Evolutionary conservation across 2,329 filamentous ascomycete species (phyloP), one percentile per base, ranked within the genome.

Genomic region (Leptographium procerum): DNA sequence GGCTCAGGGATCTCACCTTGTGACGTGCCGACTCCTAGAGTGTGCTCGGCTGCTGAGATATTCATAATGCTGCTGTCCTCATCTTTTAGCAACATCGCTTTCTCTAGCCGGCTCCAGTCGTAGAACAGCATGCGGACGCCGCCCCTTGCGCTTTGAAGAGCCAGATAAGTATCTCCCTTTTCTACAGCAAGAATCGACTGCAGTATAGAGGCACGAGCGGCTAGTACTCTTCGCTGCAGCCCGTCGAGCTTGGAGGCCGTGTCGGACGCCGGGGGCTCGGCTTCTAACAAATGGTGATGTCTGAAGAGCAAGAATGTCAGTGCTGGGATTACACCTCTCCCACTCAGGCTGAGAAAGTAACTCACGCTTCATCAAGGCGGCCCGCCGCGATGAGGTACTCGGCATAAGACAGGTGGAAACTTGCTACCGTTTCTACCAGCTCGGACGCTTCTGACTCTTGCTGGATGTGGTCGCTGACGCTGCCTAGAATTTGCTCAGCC

Each of bases 301-400:
- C 62, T 64, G 36, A 2, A 47, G 22, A 36, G 6, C 2, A 24
- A 54, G 33, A 13, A 3, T 22, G 26, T 45, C 9, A n/a, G 22
- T 16, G 2, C 40, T 9, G 11, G 19, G 13, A 3, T n/a, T 28
- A 10, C 6, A 6, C 29, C 14, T 54, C 16, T 34, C 40, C 9
- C 8, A 14, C 34, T 24, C 14, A 51, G 55, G 24, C 14, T 7
- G n/a, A 24, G 22, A 48, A 19, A 11, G 14, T 1, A 48, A 71
- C 71, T 66, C 67, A 76, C 68, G 82, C 86, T 70, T 87, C 84
- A 11, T 84, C 78, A 19, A 81, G 72, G 55, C 84, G 83, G 11
- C 86, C 87, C 14, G 85, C 79, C 1, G 81, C 80, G 22, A 91
- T 74, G 31, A 86, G 76, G 68, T 91, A 90, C 68, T 95, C 89